These are phyloP conservation scores for Sanguinoderma infundibulare DNA, from an alignment of 1,284 basidiomycete species.

Conservation along the genomic window DNA sequence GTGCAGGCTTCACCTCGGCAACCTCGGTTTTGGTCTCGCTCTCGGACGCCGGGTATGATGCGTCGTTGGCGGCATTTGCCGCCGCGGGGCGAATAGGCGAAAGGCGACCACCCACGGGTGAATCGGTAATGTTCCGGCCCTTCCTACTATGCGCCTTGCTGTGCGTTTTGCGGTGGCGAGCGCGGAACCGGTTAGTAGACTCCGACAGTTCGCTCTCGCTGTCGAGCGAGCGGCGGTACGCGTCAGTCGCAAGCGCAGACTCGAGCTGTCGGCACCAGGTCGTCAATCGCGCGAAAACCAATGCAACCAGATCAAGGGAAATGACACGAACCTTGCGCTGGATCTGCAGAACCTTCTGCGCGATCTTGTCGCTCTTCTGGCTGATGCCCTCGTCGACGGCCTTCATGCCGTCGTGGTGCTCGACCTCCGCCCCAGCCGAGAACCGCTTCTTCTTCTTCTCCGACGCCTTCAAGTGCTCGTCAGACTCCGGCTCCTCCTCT, in stretches of 20 bases:
- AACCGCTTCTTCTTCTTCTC: conserved; percentile 72
- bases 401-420: conserved; percentile 74
- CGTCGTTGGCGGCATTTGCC: conserved; percentile 2
- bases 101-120: conserved; percentile 22
- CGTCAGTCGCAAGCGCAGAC: conserved; percentile 66
- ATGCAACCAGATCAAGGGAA: conserved; percentile 1
- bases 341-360: conserved; percentile 81
- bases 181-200: conserved; percentile 21
- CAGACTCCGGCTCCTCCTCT: conserved; percentile 30
- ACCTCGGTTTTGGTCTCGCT: conserved; percentile 24
- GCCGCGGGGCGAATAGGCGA: conserved; percentile 22
- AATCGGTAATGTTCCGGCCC: conserved; percentile 21
- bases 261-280: conserved; percentile 58
- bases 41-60: conserved; percentile 14
- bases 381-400: conserved; percentile 85
- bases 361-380: conserved; percentile 80
- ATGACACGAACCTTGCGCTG: conserved; percentile 70
- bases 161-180: conserved; percentile 21
- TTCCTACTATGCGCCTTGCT: conserved; percentile 26
- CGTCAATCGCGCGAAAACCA: conserved; percentile 11
- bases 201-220: conserved; percentile 54
- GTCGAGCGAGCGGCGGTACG: conserved; percentile 42
- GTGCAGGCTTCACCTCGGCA: conserved; percentile 15
- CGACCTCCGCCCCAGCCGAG: conserved; percentile 64
- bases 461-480: conserved; percentile 46